A percentile compares a stretch with the other conserved stretches of the same genome.
phyloP scores from a whole-genome alignment of 108 stramenopile species.

The Cyclotella choctawhatcheeana region DNA sequence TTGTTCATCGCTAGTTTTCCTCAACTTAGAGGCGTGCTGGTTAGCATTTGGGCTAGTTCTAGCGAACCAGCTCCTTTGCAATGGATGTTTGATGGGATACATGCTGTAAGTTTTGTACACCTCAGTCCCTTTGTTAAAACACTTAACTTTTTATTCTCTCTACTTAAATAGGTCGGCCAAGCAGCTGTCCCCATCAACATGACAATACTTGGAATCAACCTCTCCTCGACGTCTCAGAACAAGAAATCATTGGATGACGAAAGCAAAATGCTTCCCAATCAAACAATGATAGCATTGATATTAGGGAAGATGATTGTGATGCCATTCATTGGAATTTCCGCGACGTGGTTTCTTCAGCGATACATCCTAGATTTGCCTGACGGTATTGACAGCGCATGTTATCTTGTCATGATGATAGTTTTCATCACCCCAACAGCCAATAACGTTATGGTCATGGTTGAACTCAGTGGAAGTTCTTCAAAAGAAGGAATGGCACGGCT shows the following conservation, averaged over 20 bases:
- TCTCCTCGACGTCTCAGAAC: conserved; percentile 61
- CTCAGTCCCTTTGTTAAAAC: background rate
- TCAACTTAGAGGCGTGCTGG: conserved; percentile 71
- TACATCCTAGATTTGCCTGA: conserved; percentile 67
- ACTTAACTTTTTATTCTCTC: background rate
- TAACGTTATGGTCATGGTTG: conserved; percentile 94
- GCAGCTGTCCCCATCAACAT: conserved; percentile 91
- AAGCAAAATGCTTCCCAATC: conserved; percentile 44
- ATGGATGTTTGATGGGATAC: conserved; percentile 89
- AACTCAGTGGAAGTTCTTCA: conserved; percentile 65
- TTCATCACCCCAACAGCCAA: conserved; percentile 90
- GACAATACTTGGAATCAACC: conserved; percentile 86
- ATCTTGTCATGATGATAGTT: conserved; percentile 54
- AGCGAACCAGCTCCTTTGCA: conserved; percentile 71
- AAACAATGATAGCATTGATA: conserved; percentile 66
- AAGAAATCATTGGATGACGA: conserved; percentile 19
- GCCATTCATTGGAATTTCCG: conserved; percentile 73
- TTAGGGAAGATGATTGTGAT: conserved; percentile 86
- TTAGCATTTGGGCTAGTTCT: conserved; percentile 67
- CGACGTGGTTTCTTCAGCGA: conserved; percentile 55
- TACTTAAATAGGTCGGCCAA: conserved; percentile 53
- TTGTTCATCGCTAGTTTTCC: conserved; percentile 75
- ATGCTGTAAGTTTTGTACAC: conserved; percentile 43
- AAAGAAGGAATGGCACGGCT: conserved; percentile 83
- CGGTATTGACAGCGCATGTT: conserved; percentile 9